Percentiles rank a stretch among this genome's conserved stretches.
Conservation (phyloP, 1,284 basidiomycete genomes). For the Cutaneotrichosporon cavernicola region DNA sequence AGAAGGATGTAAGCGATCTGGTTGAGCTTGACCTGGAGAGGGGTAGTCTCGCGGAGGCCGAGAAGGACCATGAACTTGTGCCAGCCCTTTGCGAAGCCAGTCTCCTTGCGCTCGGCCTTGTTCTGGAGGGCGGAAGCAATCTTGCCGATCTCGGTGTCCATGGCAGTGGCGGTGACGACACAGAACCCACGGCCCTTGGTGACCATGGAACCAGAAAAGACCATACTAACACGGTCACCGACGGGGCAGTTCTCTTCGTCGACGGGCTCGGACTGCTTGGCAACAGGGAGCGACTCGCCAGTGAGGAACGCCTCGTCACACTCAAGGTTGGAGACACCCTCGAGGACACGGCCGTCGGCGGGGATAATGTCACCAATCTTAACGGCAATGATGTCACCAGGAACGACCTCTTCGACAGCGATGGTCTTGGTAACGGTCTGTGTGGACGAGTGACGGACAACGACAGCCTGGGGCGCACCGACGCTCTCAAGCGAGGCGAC, state of each 20-base stretch:
- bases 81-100: slow-evolving; percentile 47
- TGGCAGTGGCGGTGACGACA: slow-evolving; percentile 63
- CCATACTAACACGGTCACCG: slow-evolving; percentile 54
- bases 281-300: slow-evolving; percentile 67
- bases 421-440: slow-evolving; percentile 54
- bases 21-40: slow-evolving; percentile 63
- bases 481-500: slow-evolving; percentile 54
- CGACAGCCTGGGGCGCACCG: slow-evolving; percentile 62
- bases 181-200: slow-evolving; percentile 66
- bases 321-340: slow-evolving; percentile 58
- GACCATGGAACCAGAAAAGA: slow-evolving; percentile 63
- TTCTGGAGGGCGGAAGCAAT: slow-evolving; percentile 58
- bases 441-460: slow-evolving; percentile 55
- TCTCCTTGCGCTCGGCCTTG: slow-evolving; percentile 48
- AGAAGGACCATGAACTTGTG: slow-evolving; percentile 51
- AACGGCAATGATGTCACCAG: slow-evolving; percentile 62
- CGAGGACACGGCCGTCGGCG: slow-evolving; percentile 59
- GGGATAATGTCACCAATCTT: slow-evolving; percentile 63
- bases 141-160: slow-evolving; percentile 66
- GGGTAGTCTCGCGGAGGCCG: slow-evolving; percentile 59
- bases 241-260: slow-evolving; percentile 56
- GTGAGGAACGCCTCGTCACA: slow-evolving; percentile 69
- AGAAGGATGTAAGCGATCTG: slow-evolving; percentile 64
- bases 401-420: slow-evolving; percentile 62
- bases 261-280: slow-evolving; percentile 58